Percentiles rank a stretch among this genome's conserved stretches.
These are phyloP conservation scores for Tulasnella sp. DNA, from an alignment of 768 basidiomycete genomes.

Conservation along the genomic window DNA sequence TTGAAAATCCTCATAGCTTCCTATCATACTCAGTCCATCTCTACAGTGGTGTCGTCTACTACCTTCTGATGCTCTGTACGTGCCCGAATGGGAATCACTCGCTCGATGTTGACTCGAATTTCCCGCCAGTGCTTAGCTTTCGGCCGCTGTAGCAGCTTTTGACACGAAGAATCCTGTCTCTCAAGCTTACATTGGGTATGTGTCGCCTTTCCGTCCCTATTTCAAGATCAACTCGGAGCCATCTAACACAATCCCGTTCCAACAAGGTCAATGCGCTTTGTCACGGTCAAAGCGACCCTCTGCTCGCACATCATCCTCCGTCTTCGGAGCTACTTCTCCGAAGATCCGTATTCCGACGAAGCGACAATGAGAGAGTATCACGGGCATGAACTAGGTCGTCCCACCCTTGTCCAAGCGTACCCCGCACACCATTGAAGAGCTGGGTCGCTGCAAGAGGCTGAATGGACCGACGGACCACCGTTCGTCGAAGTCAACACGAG, in stretches of 20 bases:
- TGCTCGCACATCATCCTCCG: constrained; percentile 8
- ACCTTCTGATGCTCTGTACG: not conserved
- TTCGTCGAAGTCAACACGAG: not conserved
- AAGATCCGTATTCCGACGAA: not conserved
- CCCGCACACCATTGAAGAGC: not conserved
- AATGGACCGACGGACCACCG: not conserved
- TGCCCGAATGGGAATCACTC: not conserved
- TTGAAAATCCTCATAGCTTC: not conserved
- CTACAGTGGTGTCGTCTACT: not conserved
- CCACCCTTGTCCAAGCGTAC: not conserved
- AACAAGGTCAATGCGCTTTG: not conserved
- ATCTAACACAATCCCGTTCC: too few species aligned
- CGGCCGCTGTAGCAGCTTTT: not conserved
- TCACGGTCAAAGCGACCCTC: not conserved
- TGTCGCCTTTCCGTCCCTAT: not conserved
- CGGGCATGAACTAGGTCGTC: not conserved
- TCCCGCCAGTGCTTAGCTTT: not conserved
- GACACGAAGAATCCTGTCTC: not conserved
- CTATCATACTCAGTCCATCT: not conserved
- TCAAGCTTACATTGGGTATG: not conserved
- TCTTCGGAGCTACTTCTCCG: not conserved
- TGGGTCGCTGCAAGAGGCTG: not conserved
- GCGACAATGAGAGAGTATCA: not conserved
- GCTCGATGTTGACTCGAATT: not conserved
- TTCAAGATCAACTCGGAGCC: too few species aligned